Evolutionary conservation across 2,329 filamentous ascomycete genomes (phyloP).

Genomic region (Colletotrichum camelliae): DNA sequence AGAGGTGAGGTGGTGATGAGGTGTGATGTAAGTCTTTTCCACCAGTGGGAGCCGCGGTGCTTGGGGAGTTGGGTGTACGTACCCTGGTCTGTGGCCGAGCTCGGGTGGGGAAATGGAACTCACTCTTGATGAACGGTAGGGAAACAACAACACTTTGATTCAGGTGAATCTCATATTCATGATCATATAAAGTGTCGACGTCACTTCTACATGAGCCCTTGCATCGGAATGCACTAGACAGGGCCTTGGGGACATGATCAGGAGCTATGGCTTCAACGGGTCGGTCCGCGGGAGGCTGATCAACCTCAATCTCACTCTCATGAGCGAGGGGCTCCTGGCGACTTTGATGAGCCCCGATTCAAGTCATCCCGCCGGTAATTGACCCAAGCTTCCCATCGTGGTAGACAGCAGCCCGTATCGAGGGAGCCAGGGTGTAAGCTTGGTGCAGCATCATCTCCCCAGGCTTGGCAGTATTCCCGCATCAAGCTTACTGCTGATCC

Average conservation of each 20-base stretch:
- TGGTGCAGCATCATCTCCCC: background rate
- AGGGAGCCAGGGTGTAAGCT: background rate
- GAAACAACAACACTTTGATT: background rate
- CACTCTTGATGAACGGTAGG: background rate
- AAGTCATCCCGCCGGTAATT: background rate
- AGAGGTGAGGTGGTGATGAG: background rate
- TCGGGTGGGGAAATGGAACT: background rate
- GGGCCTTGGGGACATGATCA: background rate
- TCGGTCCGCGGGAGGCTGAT: background rate
- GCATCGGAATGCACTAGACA: background rate
- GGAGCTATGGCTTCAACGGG: background rate
- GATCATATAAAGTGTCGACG: background rate
- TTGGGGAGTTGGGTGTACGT: background rate
- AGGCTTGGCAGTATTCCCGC: background rate
- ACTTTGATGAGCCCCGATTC: background rate
- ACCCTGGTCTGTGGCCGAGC: slow-evolving; percentile 2
- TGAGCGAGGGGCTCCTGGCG: background rate
- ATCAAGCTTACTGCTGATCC: background rate
- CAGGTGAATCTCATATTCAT: background rate
- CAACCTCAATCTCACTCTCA: background rate
- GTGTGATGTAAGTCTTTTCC: background rate
- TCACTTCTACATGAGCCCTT: background rate
- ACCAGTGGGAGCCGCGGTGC: background rate
- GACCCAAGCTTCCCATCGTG: background rate
- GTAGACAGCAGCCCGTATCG: background rate